These are phyloP conservation scores for Lachnellula cervina DNA, from an alignment of 2,329 filamentous ascomycete genomes.

Conservation along the genomic window DNA sequence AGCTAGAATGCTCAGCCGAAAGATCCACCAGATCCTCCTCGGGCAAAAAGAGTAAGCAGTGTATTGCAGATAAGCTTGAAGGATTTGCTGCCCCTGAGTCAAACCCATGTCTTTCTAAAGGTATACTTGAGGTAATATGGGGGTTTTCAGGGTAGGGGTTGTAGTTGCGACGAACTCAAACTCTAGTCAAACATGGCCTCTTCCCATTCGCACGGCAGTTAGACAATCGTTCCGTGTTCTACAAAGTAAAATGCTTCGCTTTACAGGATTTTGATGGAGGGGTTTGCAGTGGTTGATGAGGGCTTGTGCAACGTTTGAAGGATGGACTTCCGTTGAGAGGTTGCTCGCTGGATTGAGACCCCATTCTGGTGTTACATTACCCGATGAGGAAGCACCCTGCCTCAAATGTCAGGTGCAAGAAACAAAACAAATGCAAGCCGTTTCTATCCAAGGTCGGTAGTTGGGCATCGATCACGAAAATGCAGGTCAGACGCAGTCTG, in stretches of 20 bases:
- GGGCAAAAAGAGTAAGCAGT: neutral
- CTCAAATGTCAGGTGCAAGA: no score
- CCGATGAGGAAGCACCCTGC: neutral
- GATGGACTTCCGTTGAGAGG: constrained; percentile 1
- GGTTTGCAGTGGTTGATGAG: neutral
- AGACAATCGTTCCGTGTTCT: neutral
- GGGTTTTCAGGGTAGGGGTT: constrained; percentile 8
- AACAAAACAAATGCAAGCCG: no score
- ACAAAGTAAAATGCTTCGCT: neutral
- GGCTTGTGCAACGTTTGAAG: neutral
- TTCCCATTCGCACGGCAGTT: neutral
- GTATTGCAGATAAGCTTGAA: neutral
- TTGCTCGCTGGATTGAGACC: neutral
- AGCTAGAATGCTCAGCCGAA: no score
- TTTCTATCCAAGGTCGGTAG: no score
- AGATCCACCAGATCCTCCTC: neutral
- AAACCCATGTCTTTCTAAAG: neutral
- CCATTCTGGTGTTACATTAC: neutral
- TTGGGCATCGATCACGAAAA: neutral
- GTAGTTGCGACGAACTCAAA: neutral
- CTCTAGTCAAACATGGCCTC: constrained; percentile 15
- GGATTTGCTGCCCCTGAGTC: neutral
- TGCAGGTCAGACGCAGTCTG: neutral
- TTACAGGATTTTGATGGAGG: neutral
- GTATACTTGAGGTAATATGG: constrained; percentile 8